phyloP scores from a whole-genome alignment of 352 stramenopile species.

The Halophytophthora batemanensis region DNA sequence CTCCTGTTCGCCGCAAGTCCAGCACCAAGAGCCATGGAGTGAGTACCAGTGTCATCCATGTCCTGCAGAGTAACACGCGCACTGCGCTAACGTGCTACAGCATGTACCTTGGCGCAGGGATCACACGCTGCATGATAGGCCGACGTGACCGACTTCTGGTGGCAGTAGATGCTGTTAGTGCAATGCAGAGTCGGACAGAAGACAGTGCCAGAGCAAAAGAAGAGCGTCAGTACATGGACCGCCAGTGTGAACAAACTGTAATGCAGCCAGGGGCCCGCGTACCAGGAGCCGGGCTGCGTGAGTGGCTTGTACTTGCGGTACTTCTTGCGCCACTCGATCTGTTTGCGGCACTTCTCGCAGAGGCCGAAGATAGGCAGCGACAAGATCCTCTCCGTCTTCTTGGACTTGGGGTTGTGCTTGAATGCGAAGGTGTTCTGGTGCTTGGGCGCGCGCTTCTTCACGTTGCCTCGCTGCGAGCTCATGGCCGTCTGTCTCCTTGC shows the following conservation, averaged over 20 bases:
- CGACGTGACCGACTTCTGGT: slow-evolving; percentile 88
- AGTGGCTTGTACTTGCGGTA: slow-evolving; percentile 99
- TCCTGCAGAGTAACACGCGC: neutral
- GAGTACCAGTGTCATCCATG: neutral
- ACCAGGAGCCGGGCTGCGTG: slow-evolving; percentile 92
- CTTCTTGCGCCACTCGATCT: slow-evolving; percentile 99
- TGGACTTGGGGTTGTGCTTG: slow-evolving; percentile 98
- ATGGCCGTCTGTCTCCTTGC: slow-evolving; percentile 28
- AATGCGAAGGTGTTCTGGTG: slow-evolving; percentile 99
- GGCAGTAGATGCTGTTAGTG: slow-evolving; percentile 86
- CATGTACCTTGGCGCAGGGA: slow-evolving; percentile 76
- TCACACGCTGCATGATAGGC: slow-evolving; percentile 95
- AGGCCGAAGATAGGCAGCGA: slow-evolving; percentile 89
- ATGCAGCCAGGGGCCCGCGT: slow-evolving; percentile 4
- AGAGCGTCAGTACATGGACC: neutral
- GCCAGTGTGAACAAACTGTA: neutral
- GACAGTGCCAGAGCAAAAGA: neutral
- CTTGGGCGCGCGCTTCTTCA: slow-evolving; percentile 88
- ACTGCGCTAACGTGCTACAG: neutral
- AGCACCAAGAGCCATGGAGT: neutral
- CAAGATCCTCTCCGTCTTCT: slow-evolving; percentile 95
- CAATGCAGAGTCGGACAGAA: too few relatives aligned
- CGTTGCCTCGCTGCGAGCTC: slow-evolving; percentile 83
- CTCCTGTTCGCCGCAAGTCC: slow-evolving; percentile 24
- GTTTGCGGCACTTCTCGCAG: slow-evolving; percentile 92